phyloP scores from a whole-genome alignment of 2,329 filamentous ascomycete species.

The Biscogniauxia marginata region DNA sequence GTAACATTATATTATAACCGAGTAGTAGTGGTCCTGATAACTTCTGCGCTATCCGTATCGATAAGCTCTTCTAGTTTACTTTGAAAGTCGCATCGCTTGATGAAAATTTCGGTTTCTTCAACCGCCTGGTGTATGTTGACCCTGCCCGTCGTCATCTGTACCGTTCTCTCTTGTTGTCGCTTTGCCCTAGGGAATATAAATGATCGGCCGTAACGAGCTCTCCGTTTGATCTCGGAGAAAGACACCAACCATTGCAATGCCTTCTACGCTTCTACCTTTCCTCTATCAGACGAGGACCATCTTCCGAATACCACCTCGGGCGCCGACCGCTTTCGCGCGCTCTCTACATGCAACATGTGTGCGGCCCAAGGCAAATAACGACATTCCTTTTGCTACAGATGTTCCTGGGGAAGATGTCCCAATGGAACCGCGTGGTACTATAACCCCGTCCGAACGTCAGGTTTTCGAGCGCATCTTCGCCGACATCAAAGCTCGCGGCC shows the following conservation, averaged over 20 bases:
- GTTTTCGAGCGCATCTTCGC: slow-evolving; percentile 56
- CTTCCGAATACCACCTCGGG: slow-evolving; percentile 34
- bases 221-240: no score
- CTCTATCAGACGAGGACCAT: slow-evolving; percentile 72
- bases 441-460: slow-evolving; percentile 53
- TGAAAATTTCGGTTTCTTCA: no score
- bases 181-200: no score
- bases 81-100: no score
- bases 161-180: no score
- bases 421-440: slow-evolving; percentile 39
- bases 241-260: slow-evolving; percentile 38
- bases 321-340: slow-evolving; percentile 20
- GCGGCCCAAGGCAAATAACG: slow-evolving; percentile 30
- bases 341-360: slow-evolving; percentile 22
- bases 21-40: no score
- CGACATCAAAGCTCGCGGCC: slow-evolving; percentile 48
- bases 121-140: no score
- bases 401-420: slow-evolving; percentile 25
- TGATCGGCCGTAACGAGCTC: no score
- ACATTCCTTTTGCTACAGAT: slow-evolving; percentile 55
- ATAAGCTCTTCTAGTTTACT: no score
- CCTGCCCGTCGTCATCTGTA: no score
- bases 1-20: no score
- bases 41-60: no score
- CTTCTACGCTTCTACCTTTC: slow-evolving; percentile 59